Base-by-base conservation (phyloP, 2,329 filamentous ascomycete species). In the Decorospora gaudefroyi region DNA sequence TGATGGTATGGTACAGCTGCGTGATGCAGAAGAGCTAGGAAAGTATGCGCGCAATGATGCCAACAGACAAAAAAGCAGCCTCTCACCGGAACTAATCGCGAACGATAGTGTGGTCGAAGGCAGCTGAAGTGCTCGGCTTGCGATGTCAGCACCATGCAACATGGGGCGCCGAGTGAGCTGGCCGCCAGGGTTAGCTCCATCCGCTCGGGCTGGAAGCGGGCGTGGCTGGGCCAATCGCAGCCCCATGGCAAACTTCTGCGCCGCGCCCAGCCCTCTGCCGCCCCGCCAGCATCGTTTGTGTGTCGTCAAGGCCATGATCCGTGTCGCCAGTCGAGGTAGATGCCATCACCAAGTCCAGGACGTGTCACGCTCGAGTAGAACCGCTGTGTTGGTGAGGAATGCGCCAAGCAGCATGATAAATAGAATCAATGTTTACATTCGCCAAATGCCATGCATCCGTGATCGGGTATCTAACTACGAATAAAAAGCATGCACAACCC, bases 51-150 rank as follows among this genome's bases (percentile, higher is more conserved):
- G 49, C 46, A 53, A 54, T n/a, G n/a, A n/a, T 59, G 52, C 55
- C 36, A 40, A 46, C 45, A 27, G 45, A 49, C 42, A 39, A 34
- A 36, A 21, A 42, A 43, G 49, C 46, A 43, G 45, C 52, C 49
- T 51, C 50, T 55, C 49, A 44, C 47, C 49, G 42, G 55, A 43
- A 31, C 25, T 41, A 25, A 35, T 56, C 46, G 47, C 45, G 42
- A 53, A 49, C 32, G 39, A 37, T 54, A 47, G 42, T 59, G 52
- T 48, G 46, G 44, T 46, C 33, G 43, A 44, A 31, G 45, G 48
- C 49, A 60, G 62, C 62, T 65, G 59, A 57, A 47, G 54, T 59
- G 54, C 50, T 57, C 35, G 22, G 33, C 27, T 29, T 33, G 19
- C 32, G 22, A 27, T 22, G 13, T 28, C 33, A 36, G 43, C 37